Conservation (phyloP, 2,329 filamentous ascomycete genomes). For the Mariannaea sp. region DNA sequence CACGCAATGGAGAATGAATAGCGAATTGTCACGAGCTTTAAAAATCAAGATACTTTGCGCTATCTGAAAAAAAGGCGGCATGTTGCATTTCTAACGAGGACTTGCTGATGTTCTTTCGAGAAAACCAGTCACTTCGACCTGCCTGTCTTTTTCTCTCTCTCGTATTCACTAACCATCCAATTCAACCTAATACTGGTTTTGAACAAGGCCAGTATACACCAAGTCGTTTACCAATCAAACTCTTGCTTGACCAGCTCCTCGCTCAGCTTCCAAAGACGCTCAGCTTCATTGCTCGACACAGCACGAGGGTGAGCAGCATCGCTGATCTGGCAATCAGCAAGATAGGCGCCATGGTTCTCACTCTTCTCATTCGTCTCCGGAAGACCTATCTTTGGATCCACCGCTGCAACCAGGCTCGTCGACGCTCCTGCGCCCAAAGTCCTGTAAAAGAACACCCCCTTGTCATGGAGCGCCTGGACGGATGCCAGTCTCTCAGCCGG, state of each 20-base stretch:
- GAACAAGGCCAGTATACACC: too few relatives aligned
- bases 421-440: conserved; percentile 40
- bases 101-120: too few relatives aligned
- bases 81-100: too few relatives aligned
- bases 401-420: conserved; percentile 40
- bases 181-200: too few relatives aligned
- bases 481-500: conserved; percentile 15
- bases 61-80: too few relatives aligned
- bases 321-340: conserved; percentile 38
- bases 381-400: conserved; percentile 36
- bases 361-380: conserved; percentile 18
- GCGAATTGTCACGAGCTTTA: too few relatives aligned
- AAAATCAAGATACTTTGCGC: too few relatives aligned
- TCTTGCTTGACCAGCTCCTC: conserved; percentile 41
- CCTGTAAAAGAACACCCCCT: conserved; percentile 23
- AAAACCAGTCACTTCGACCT: too few relatives aligned
- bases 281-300: conserved; percentile 37
- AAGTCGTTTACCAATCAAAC: conserved; percentile 4
- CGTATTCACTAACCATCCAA: too few relatives aligned
- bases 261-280: conserved; percentile 42
- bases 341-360: conserved; percentile 39
- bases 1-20: too few relatives aligned
- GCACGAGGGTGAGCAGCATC: conserved; percentile 18
- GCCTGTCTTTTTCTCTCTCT: too few relatives aligned
- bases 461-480: conserved; percentile 24